phyloP scores from a whole-genome alignment of 192 early-diverging fungal genomes.

The Oehlia diaphana region DNA sequence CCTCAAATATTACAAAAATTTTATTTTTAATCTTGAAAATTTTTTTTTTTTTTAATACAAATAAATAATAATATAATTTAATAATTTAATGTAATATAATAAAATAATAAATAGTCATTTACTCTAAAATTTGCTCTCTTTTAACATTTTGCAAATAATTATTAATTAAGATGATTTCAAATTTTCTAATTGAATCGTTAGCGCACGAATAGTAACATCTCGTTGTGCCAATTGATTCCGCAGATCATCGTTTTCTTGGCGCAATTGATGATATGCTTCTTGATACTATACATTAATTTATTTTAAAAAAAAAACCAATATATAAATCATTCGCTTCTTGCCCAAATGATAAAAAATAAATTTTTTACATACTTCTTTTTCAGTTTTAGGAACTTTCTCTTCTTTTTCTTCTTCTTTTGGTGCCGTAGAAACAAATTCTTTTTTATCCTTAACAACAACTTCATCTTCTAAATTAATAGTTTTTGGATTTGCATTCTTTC shows the following conservation, averaged over 20 bases:
- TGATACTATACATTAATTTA: slow-evolving; percentile 50
- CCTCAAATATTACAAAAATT: too few species aligned
- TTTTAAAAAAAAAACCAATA: too few species aligned
- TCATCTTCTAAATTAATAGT: slow-evolving; percentile 71
- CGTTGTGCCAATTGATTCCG: slow-evolving; percentile 69
- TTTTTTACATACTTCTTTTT: slow-evolving; percentile 33
- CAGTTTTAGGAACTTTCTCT: slow-evolving; percentile 30
- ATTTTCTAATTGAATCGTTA: slow-evolving; percentile 76
- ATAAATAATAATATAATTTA: too few species aligned
- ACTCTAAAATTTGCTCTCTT: too few species aligned
- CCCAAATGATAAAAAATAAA: too few species aligned
- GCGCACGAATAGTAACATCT: slow-evolving; percentile 75
- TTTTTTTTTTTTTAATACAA: too few species aligned
- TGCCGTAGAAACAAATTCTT: slow-evolving; percentile 80
- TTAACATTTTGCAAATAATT: too few species aligned
- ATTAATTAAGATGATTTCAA: slow-evolving; percentile 35
- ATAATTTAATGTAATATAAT: too few species aligned
- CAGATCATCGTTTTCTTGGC: slow-evolving; percentile 83
- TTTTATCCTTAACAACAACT: slow-evolving; percentile 61
- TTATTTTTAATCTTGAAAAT: too few species aligned
- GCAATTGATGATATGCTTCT: slow-evolving; percentile 70
- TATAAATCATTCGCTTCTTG: too few species aligned
- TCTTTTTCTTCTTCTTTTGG: slow-evolving; percentile 49
- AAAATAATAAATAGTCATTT: too few species aligned
- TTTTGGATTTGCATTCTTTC: slow-evolving; percentile 82